Evolutionary conservation across 169 alveolate genomes (phyloP).

Genomic region (Cardiosporidium cionae): DNA sequence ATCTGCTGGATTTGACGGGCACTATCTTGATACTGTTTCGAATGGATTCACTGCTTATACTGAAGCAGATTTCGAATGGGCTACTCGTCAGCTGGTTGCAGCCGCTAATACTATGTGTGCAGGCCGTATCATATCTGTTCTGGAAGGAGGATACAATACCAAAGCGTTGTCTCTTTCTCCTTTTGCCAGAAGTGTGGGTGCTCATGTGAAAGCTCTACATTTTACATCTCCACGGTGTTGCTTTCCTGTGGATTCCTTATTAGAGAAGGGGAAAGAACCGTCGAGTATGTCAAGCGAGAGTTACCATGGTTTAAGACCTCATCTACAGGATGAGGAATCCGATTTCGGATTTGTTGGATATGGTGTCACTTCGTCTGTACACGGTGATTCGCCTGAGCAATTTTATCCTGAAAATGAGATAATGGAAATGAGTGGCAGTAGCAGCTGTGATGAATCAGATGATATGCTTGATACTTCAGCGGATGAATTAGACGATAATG

Average conservation of each 20-base stretch:
- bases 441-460: no score
- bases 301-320: no score
- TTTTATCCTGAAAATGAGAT: no score
- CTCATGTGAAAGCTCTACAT: conserved; percentile 75
- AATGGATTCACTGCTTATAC: conserved; percentile 74
- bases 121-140: conserved; percentile 89
- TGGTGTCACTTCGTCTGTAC: no score
- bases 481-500: no score
- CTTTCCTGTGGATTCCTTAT: background rate
- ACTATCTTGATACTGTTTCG: conserved; percentile 82
- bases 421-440: no score
- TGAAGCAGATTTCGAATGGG: conserved; percentile 88
- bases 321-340: no score
- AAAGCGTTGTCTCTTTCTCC: conserved; percentile 80
- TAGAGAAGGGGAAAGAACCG: background rate
- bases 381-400: no score
- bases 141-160: conserved; percentile 98
- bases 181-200: conserved; percentile 81
- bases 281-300: no score
- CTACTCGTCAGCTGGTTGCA: conserved; percentile 83
- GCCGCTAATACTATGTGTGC: conserved; percentile 83
- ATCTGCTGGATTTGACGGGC: conserved; percentile 92
- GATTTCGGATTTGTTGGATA: no score
- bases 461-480: no score
- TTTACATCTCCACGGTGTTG: background rate